Percentiles rank a stretch among this genome's conserved stretches.
Evolutionary conservation across 345 rosid genomes (phyloP).

Genomic region (Arabis hirsuta): DNA sequence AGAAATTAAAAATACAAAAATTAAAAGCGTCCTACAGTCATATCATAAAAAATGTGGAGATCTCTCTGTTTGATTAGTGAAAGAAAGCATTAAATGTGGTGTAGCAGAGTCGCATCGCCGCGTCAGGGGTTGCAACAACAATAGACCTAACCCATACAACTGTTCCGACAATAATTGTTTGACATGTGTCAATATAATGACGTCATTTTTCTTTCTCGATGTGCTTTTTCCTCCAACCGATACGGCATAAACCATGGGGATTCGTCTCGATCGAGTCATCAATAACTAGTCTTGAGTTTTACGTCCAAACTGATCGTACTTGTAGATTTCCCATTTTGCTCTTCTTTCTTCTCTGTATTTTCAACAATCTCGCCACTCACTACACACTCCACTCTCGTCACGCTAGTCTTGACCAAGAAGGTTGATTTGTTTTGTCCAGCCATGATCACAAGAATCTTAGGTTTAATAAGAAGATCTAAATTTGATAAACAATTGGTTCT

Average conservation of each 20-base stretch:
- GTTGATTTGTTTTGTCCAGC: constrained; percentile 74
- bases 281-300: neutral
- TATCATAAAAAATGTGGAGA: constrained; percentile 18
- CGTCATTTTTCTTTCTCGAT: constrained; percentile 4
- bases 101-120: constrained; percentile 42
- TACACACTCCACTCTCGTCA: neutral
- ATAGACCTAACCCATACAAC: constrained; percentile 27
- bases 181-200: constrained; percentile 22
- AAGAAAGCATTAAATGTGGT: constrained; percentile 18
- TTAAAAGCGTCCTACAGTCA: neutral
- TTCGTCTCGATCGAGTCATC: constrained; percentile 3
- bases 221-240: constrained; percentile 10
- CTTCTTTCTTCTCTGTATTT: neutral
- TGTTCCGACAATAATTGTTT: constrained; percentile 24
- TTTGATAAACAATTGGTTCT: too few species aligned
- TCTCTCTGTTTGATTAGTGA: neutral
- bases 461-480: too few species aligned
- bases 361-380: neutral
- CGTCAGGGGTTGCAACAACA: constrained; percentile 25
- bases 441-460: constrained; percentile 70
- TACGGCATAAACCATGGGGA: constrained; percentile 33
- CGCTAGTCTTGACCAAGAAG: constrained; percentile 45
- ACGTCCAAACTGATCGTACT: constrained; percentile 22
- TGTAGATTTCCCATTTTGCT: constrained; percentile 23
- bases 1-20: neutral